phyloP scores from a whole-genome alignment of 768 basidiomycete species.

The Tricholoma terreum region DNA sequence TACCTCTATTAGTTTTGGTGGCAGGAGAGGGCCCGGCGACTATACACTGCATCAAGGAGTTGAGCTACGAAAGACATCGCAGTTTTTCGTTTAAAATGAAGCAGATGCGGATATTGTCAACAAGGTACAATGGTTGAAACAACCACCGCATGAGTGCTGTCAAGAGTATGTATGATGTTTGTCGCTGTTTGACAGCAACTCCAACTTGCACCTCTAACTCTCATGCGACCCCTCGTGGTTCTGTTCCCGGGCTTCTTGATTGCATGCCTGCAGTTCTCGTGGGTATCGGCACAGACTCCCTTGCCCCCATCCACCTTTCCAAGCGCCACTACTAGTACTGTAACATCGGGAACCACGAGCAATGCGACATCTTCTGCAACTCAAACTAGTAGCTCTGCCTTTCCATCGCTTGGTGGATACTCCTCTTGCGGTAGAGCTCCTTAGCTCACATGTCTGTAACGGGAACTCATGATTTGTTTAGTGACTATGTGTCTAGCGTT shows the following conservation, averaged over 20 bases:
- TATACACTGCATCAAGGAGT: no score
- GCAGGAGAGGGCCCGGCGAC: no score
- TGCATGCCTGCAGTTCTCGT: neutral
- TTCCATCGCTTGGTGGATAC: constrained; percentile 37
- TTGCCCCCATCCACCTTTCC: constrained; percentile 17
- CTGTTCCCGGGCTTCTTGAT: neutral
- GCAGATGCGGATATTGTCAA: no score
- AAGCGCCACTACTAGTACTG: neutral
- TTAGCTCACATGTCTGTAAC: neutral
- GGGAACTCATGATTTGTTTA: constrained; percentile 15
- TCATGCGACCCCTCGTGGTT: neutral
- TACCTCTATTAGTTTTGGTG: no score
- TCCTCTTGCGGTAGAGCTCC: constrained; percentile 35
- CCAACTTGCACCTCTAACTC: no score
- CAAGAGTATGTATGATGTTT: no score
- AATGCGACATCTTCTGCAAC: constrained; percentile 16
- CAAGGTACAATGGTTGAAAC: no score
- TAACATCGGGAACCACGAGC: constrained; percentile 1
- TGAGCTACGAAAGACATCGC: no score
- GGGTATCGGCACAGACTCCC: constrained; percentile 13
- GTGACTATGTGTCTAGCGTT: constrained; percentile 44
- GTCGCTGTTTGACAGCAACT: no score
- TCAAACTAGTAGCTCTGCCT: constrained; percentile 31
- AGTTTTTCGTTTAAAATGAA: no score
- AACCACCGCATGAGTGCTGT: no score